phyloP scores from a whole-genome alignment of 2,329 filamentous ascomycete species.

The Zarea fungicola region DNA sequence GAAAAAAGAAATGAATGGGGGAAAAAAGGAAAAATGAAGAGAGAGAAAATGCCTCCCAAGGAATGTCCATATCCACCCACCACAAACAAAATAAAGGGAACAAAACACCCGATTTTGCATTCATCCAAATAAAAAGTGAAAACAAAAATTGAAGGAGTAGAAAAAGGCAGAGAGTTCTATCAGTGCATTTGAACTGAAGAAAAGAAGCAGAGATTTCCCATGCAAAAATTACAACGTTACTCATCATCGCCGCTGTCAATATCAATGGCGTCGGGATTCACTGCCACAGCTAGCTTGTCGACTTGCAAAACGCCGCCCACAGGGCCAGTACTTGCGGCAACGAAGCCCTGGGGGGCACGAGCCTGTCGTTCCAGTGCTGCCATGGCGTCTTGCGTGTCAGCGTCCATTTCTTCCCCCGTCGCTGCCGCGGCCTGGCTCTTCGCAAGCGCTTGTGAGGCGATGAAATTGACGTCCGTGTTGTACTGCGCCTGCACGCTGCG shows the following conservation, averaged over 20 bases:
- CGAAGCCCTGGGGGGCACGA: conserved; percentile 84
- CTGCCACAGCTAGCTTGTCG: conserved; percentile 39
- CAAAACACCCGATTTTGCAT: not conserved
- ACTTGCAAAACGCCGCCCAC: conserved; percentile 46
- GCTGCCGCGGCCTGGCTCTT: conserved; percentile 62
- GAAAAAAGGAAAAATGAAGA: not conserved
- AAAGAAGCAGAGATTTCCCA: not conserved
- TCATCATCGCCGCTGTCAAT: conserved; percentile 67
- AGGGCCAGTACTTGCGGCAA: conserved; percentile 73
- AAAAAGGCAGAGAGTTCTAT: too few species aligned
- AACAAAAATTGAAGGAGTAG: not conserved
- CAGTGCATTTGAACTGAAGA: not conserved
- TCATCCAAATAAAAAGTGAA: not conserved
- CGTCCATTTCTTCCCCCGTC: conserved; percentile 43
- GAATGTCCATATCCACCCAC: conserved; percentile 3
- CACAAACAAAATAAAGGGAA: not conserved
- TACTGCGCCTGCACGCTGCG: conserved; percentile 95
- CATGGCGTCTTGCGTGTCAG: conserved; percentile 65
- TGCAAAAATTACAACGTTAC: conserved; percentile 17
- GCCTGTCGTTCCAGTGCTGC: conserved; percentile 81
- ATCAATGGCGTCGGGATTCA: conserved; percentile 83
- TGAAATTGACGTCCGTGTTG: conserved; percentile 98
- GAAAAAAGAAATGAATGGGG: conserved; percentile 17
- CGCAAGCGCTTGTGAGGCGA: conserved; percentile 89
- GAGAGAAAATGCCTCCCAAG: not conserved